phyloP scores from a whole-genome alignment of 2,329 filamentous ascomycete species.

The Calonectria hongkongensis region DNA sequence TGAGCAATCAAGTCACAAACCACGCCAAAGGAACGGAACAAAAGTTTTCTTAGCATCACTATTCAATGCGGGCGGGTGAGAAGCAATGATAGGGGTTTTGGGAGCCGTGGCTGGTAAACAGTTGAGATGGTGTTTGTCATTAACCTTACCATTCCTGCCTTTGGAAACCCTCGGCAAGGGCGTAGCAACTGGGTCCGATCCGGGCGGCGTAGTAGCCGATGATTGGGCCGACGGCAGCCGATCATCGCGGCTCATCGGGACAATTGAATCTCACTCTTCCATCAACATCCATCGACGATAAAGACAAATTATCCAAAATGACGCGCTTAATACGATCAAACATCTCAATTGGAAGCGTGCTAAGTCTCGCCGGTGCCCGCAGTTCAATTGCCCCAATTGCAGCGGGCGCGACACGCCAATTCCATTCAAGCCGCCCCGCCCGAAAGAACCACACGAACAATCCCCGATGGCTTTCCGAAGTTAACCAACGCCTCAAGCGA shows the following conservation, averaged over 20 bases:
- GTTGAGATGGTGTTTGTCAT: no score
- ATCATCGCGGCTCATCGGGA: conserved; percentile 10
- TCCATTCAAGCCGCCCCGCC: conserved; percentile 30
- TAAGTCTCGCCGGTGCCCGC: not conserved
- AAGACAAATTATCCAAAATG: conserved; percentile 10
- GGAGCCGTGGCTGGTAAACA: no score
- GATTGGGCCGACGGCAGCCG: conserved; percentile 40
- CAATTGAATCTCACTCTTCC: not conserved
- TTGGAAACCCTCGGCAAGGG: conserved; percentile 13
- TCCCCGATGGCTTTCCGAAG: conserved; percentile 39
- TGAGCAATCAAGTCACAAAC: no score
- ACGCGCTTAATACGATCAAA: not conserved
- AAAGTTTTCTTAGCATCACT: no score
- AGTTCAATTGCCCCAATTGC: conserved; percentile 14
- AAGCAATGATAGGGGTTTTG: no score
- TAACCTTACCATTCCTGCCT: not conserved
- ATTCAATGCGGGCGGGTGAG: no score
- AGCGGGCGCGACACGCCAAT: conserved; percentile 10
- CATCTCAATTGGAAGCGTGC: not conserved
- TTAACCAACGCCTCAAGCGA: conserved; percentile 31
- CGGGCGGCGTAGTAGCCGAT: not conserved
- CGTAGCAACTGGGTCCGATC: not conserved
- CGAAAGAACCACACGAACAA: conserved; percentile 35
- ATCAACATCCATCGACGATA: conserved; percentile 3
- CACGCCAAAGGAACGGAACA: no score